A percentile compares a stretch with the other conserved stretches of the same genome.
Conservation (phyloP, 306 rosid species). For the Alnus rubra region DNA sequence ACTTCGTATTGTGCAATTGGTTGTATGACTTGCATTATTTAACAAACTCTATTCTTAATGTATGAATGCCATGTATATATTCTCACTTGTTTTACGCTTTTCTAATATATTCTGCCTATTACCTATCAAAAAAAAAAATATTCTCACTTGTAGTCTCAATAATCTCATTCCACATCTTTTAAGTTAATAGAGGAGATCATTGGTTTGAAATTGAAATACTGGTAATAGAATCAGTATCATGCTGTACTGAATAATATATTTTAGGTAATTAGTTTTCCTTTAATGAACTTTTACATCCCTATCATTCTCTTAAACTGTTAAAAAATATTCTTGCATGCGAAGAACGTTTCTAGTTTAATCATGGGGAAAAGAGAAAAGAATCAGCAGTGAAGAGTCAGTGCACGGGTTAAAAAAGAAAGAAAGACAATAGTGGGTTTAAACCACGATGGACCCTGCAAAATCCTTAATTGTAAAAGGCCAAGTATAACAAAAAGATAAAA, state of each 20-base stretch:
- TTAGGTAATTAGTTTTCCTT: background rate
- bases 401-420: background rate
- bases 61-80: background rate
- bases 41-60: background rate
- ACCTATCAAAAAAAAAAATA: too few species aligned
- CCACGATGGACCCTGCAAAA: background rate
- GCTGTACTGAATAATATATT: background rate
- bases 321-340: background rate
- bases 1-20: background rate
- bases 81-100: background rate
- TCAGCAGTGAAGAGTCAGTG: background rate
- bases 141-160: background rate
- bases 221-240: background rate
- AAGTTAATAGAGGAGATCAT: background rate
- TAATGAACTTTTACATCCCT: background rate
- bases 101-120: too few species aligned
- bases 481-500: background rate
- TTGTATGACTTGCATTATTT: background rate
- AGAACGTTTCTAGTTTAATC: background rate
- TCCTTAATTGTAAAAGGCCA: background rate
- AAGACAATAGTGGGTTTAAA: background rate
- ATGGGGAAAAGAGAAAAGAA: background rate
- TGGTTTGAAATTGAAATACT: background rate
- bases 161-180: background rate
- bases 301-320: background rate